Evolutionary conservation across 2,329 filamentous ascomycete species (phyloP), one percentile per base, ranked within the genome.

Genomic region (Cordyceps cateniannulata): DNA sequence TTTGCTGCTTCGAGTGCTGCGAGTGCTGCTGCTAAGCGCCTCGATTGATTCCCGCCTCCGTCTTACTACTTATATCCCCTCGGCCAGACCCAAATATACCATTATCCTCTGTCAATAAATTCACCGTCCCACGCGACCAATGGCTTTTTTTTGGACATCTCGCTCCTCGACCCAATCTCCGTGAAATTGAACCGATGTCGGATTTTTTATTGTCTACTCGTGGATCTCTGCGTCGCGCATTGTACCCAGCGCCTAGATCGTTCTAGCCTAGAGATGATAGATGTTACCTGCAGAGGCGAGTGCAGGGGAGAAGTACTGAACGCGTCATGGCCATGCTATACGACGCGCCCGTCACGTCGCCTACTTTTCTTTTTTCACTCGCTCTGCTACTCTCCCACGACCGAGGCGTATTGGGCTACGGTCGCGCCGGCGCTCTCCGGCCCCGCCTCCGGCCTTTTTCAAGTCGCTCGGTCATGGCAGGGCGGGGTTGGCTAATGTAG

Each of bases 1-100:
- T 76, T 4, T 73, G 71, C 64, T 76, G 74, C 65, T 76, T 75
- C 60, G 73, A 76, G 65, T 75, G 65, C 60, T 62, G 64, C 53
- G 67, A 69, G 24, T 69, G 70, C 67, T 71, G 65, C 66, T 74
- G 65, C 66, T 51, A 38, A n/a, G 47, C 47, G n/a, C 35, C 44
- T 3, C n/a, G n/a, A 18, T 50, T 32, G 27, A 50, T 32, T n/a
- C 18, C n/a, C 29, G 18, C 42, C 42, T n/a, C 42, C n/a, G n/a
- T 10, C 42, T 3, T n/a, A 25, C 49, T 22, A 20, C n/a, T 24
- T 51, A 38, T 35, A 51, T 51, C 49, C 29, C 32, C 32, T 9
- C 32, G 10, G 14, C 24, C 49, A n/a, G 32, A n/a, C n/a, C 29
- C 18, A 16, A 50, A 50, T 32, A 29, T 42, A 42, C 38, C 38